A percentile compares a stretch with the other conserved stretches of the same genome.
phyloP scores from a whole-genome alignment of 176 grass and related monocot genomes.

The Triticum urartu region DNA sequence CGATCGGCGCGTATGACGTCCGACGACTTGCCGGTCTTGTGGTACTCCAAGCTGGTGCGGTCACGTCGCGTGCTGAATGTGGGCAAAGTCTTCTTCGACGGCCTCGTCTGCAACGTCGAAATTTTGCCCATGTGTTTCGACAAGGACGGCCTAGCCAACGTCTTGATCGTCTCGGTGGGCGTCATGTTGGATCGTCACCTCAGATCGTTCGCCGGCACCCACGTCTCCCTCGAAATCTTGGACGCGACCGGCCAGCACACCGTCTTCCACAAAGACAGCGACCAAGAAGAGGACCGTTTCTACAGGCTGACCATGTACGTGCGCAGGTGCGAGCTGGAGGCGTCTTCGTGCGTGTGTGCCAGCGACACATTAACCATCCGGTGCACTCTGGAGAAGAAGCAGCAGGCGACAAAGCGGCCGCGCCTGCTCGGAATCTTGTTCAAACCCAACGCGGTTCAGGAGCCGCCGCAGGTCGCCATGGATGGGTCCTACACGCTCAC shows the following conservation, averaged over 20 bases:
- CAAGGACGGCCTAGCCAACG: neutral
- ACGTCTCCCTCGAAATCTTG: neutral
- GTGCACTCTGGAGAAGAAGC: neutral
- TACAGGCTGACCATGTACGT: neutral
- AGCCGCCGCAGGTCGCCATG: neutral
- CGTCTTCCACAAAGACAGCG: neutral
- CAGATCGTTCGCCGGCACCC: neutral
- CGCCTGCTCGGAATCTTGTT: neutral
- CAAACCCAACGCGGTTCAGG: neutral
- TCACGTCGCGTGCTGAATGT: neutral
- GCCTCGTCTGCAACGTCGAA: neutral
- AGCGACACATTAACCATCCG: neutral
- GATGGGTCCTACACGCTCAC: neutral
- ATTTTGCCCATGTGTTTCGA: neutral
- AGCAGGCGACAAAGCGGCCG: neutral
- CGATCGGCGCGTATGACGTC: neutral
- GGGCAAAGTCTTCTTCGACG: neutral
- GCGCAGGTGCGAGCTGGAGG: neutral
- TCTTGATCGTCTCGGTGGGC: neutral
- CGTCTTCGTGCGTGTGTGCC: neutral
- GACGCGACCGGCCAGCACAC: neutral
- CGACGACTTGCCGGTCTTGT: neutral
- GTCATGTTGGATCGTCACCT: neutral
- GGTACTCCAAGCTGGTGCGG: neutral
- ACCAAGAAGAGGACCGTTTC: neutral